Evolutionary conservation across 768 basidiomycete genomes (phyloP).

Genomic region (Lactarius evosmus): DNA sequence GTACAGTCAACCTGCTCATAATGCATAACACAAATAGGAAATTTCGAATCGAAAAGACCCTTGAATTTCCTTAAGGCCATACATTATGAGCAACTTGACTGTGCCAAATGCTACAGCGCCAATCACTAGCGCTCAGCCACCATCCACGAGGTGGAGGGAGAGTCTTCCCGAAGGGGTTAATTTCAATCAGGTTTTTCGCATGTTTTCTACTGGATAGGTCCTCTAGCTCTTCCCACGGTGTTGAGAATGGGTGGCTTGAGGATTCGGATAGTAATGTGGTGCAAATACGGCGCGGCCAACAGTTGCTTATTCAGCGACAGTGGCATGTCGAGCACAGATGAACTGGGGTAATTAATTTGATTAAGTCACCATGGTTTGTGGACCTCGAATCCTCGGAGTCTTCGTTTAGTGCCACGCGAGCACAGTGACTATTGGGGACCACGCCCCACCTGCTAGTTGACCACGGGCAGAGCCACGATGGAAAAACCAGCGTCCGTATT

Average conservation of each 20-base stretch:
- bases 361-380: not conserved
- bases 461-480: not conserved
- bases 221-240: not conserved
- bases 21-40: too few species aligned
- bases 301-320: too few species aligned
- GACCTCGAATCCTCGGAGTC: not conserved
- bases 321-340: not conserved
- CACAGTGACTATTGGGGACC: not conserved
- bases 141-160: conserved; percentile 1
- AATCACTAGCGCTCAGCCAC: conserved; percentile 2
- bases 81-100: too few species aligned
- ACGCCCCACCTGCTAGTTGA: not conserved
- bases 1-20: too few species aligned
- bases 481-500: not conserved
- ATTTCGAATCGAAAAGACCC: too few species aligned
- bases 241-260: not conserved
- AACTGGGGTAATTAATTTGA: conserved; percentile 1
- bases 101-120: too few species aligned
- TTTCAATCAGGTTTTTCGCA: not conserved
- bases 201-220: not conserved
- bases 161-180: not conserved
- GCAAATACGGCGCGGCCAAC: too few species aligned
- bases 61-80: too few species aligned
- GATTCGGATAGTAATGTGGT: not conserved
- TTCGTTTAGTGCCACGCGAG: not conserved